Evolutionary conservation across 495 filamentous ascomycete species (phyloP).

Genomic region (Collariella sp.): DNA sequence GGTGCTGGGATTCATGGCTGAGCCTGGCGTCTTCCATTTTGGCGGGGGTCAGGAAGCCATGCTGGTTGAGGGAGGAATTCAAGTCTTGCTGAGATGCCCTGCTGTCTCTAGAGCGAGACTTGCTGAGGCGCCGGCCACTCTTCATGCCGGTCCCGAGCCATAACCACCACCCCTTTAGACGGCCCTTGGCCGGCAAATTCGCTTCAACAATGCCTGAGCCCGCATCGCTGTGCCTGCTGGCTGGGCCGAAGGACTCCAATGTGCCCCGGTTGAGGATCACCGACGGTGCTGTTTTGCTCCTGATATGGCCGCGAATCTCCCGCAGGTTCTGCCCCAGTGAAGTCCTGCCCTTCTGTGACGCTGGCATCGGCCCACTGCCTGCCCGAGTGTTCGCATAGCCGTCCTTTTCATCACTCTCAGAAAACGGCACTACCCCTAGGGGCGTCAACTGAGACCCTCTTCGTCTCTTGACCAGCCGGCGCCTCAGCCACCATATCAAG

Average conservation of each 20-base stretch:
- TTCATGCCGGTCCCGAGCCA: constrained; percentile 31
- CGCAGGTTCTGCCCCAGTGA: constrained; percentile 31
- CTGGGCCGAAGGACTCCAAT: constrained; percentile 42
- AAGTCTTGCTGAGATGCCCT: constrained; percentile 18
- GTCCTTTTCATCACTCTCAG: constrained; percentile 29
- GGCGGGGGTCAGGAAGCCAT: constrained; percentile 34
- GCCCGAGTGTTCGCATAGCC: constrained; percentile 34
- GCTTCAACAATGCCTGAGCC: constrained; percentile 19
- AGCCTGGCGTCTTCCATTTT: constrained; percentile 32
- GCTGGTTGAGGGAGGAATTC: constrained; percentile 19
- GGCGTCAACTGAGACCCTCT: constrained; percentile 41
- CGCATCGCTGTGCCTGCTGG: constrained; percentile 30
- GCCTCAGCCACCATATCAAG: constrained; percentile 42
- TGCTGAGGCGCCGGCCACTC: constrained; percentile 27
- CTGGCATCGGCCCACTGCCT: constrained; percentile 36
- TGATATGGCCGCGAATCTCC: constrained; percentile 31
- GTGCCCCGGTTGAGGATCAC: constrained; percentile 44
- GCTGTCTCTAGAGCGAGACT: constrained; percentile 11
- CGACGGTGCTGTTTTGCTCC: constrained; percentile 32
- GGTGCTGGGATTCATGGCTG: constrained; percentile 26
- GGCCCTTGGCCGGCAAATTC: constrained; percentile 24
- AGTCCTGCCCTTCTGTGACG: constrained; percentile 30
- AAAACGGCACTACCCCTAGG: constrained; percentile 23
- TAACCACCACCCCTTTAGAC: constrained; percentile 35
- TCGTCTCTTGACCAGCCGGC: constrained; percentile 29